These are phyloP conservation scores for Cudoniella acicularis DNA, from an alignment of 495 filamentous ascomycete genomes.

Conservation along the genomic window DNA sequence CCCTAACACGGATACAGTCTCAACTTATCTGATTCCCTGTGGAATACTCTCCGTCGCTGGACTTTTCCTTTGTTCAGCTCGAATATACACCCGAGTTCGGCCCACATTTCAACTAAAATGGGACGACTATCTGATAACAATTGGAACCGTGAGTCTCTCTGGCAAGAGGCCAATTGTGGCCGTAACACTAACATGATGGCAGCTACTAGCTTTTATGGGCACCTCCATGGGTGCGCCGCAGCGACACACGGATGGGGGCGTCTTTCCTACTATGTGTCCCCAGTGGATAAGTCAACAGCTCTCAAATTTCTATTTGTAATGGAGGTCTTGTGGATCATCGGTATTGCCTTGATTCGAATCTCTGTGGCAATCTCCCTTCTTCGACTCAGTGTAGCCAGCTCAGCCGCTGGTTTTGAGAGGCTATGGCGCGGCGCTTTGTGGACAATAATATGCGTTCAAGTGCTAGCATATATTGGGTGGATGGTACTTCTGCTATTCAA, in stretches of 20 bases:
- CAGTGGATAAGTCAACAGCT: background rate
- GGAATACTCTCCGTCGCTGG: background rate
- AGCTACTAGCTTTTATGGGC: background rate
- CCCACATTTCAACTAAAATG: background rate
- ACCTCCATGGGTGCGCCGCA: too few relatives aligned
- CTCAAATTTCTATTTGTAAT: background rate
- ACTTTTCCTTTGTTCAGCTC: conserved; percentile 1
- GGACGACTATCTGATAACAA: conserved; percentile 1
- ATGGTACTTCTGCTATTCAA: background rate
- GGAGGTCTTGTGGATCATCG: background rate
- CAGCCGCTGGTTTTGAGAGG: background rate
- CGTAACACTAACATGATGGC: too few relatives aligned
- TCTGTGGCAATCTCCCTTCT: conserved; percentile 1
- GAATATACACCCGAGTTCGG: background rate
- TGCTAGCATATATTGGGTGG: background rate
- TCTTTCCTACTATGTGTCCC: background rate
- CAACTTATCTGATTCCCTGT: background rate
- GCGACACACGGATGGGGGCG: background rate
- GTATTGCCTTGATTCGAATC: background rate
- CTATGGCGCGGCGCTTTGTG: background rate
- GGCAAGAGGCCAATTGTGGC: background rate
- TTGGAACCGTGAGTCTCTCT: background rate
- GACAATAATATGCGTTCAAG: background rate
- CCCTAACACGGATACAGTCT: background rate
- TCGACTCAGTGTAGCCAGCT: background rate